These are phyloP conservation scores for Neckera pumila DNA, from an alignment of 225 moss, liverwort and hornwort genomes.

Conservation along the genomic window DNA sequence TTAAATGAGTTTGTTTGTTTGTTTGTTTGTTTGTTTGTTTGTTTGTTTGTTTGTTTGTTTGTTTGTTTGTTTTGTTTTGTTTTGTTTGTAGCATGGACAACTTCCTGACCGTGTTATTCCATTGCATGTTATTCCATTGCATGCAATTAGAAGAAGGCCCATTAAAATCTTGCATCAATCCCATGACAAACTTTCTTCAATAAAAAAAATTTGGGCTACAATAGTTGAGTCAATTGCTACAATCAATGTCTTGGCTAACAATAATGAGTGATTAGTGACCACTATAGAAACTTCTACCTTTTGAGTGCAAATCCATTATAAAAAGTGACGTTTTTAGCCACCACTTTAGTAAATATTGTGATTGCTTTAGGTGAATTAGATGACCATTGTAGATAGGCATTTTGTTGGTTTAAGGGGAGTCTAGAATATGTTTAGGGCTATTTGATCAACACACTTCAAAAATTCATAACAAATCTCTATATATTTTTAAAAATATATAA, in stretches of 20 bases:
- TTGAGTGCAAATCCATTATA: not conserved
- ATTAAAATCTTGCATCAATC: not conserved
- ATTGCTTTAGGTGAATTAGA: not conserved
- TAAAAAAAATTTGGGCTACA: not conserved
- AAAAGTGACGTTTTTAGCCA: not conserved
- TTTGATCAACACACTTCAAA: not conserved
- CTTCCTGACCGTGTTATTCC: no score
- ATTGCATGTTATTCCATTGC: no score
- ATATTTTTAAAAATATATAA: not conserved
- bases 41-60: no score
- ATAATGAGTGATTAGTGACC: not conserved
- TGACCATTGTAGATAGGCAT: not conserved
- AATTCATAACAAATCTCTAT: not conserved
- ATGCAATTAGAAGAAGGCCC: fast-evolving
- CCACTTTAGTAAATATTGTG: not conserved
- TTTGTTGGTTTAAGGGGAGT: no score
- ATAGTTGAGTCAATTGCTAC: not conserved
- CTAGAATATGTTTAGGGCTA: not conserved
- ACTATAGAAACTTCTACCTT: no score
- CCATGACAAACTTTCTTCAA: not conserved
- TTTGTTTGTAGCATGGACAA: no score
- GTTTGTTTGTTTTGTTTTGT: no score
- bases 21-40: no score
- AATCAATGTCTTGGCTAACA: not conserved
- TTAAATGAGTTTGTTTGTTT: no score